Percentiles rank a stretch among this genome's conserved stretches.
Conservation (phyloP, 352 stramenopile genomes). For the Globisporangium spiculum region DNA sequence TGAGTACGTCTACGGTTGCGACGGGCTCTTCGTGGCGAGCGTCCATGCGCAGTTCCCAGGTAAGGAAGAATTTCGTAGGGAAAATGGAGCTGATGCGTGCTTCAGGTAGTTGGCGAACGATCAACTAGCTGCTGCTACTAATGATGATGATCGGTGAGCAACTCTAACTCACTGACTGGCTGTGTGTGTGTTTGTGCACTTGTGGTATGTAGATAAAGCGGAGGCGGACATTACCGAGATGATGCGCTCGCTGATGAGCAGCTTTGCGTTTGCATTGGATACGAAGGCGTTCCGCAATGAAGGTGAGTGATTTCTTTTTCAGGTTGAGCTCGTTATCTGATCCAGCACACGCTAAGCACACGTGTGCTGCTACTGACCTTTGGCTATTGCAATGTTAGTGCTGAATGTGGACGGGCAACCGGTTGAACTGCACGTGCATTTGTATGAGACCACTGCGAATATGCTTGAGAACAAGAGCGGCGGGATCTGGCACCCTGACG, state of each 20-base stretch:
- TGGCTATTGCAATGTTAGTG: conserved; percentile 16
- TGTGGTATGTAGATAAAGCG: conserved; percentile 28
- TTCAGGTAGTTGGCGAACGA: conserved; percentile 6
- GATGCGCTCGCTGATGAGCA: conserved; percentile 49
- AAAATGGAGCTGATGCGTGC: not conserved
- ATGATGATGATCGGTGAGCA: not conserved
- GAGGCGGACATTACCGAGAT: conserved; percentile 38
- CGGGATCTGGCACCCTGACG: conserved; percentile 64
- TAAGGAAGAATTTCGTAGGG: conserved; percentile 12
- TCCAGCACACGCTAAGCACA: too few relatives aligned
- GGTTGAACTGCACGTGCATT: conserved; percentile 57
- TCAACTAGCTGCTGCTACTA: conserved; percentile 3
- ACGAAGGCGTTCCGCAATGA: conserved; percentile 70
- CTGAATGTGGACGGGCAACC: conserved; percentile 32
- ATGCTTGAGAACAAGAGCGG: conserved; percentile 58
- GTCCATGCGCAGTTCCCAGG: conserved; percentile 40
- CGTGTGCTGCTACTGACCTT: not conserved
- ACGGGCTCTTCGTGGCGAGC: conserved; percentile 38
- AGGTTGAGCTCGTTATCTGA: not conserved
- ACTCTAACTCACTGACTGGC: not conserved
- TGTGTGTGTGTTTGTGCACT: not conserved
- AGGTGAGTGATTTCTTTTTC: conserved; percentile 24
- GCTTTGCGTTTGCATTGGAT: conserved; percentile 56
- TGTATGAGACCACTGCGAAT: conserved; percentile 64
- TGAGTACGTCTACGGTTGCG: conserved; percentile 60